phyloP scores from a whole-genome alignment of 495 filamentous ascomycete species.

The Neurospora sp. region DNA sequence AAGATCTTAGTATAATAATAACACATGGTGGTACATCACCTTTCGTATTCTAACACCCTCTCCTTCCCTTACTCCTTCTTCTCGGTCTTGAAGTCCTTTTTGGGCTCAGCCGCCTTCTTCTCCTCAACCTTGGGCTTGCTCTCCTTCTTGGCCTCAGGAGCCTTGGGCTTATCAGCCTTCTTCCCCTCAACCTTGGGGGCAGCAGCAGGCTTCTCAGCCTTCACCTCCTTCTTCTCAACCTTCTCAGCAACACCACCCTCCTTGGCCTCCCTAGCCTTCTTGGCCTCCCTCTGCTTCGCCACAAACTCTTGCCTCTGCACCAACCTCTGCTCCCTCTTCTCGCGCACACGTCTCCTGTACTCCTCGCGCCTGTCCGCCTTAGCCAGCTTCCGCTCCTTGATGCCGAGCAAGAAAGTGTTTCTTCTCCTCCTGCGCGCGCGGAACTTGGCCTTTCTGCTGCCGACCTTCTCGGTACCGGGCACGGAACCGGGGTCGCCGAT shows the following conservation, averaged over 20 bases:
- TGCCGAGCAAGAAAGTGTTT: slow-evolving; percentile 4
- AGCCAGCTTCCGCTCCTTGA: slow-evolving; percentile 17
- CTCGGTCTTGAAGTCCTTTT: neutral
- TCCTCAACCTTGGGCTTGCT: neutral
- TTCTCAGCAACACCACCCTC: slow-evolving; percentile 1
- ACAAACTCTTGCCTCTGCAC: slow-evolving; percentile 2
- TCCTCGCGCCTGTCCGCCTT: slow-evolving; percentile 13
- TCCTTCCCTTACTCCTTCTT: neutral
- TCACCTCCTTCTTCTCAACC: neutral
- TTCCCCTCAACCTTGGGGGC: neutral
- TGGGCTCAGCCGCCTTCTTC: neutral
- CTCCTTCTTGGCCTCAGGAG: neutral
- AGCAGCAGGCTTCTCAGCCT: neutral
- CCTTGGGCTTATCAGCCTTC: neutral
- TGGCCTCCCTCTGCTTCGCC: neutral
- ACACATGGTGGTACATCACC: neutral
- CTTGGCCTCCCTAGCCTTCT: slow-evolving; percentile 4
- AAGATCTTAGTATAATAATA: neutral
- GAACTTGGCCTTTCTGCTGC: slow-evolving; percentile 19
- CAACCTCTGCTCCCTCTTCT: slow-evolving; percentile 8
- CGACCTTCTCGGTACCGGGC: slow-evolving; percentile 18
- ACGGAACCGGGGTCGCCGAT: slow-evolving; percentile 21
- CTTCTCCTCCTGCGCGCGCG: slow-evolving; percentile 17
- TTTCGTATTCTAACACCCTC: neutral
- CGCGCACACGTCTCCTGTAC: slow-evolving; percentile 11